A percentile compares a stretch with the other conserved stretches of the same genome.
Evolutionary conservation across 805 yeast species (phyloP).

Genomic region (Wickerhamiella alocasiicola): DNA sequence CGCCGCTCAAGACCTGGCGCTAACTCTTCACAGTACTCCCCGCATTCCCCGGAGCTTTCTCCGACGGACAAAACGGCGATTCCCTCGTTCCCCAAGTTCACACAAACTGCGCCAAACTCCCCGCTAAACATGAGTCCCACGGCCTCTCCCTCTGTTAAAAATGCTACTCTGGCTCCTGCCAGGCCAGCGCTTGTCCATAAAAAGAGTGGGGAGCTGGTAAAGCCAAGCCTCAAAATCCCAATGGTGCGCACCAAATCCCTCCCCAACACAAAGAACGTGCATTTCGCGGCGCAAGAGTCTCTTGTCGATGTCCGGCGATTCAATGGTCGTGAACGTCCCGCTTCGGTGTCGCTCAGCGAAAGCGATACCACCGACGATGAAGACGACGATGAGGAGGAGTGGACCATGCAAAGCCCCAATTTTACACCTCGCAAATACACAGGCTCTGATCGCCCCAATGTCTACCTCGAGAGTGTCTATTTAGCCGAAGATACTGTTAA

Average conservation of each 20-base stretch:
- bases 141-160: background rate
- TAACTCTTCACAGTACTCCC: no score
- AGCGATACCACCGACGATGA: conserved; percentile 46
- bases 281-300: conserved; percentile 46
- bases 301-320: conserved; percentile 55
- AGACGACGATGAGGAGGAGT: conserved; percentile 24
- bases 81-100: no score
- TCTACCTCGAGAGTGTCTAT: conserved; percentile 54
- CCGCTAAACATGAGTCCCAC: no score
- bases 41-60: no score
- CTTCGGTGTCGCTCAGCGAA: conserved; percentile 40
- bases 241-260: conserved; percentile 28
- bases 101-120: no score
- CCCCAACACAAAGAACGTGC: conserved; percentile 48
- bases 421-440: conserved; percentile 19
- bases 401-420: conserved; percentile 27
- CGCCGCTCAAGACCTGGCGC: no score
- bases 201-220: conserved; percentile 78
- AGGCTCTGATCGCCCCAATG: conserved; percentile 26
- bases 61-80: no score
- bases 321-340: conserved; percentile 59
- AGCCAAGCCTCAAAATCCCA: conserved; percentile 48
- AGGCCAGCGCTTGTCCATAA: conserved; percentile 48
- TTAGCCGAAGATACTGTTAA: conserved; percentile 49
- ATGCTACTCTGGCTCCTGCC: background rate